Conservation (phyloP, 1,284 basidiomycete species). For the Xanthoconium separans region DNA sequence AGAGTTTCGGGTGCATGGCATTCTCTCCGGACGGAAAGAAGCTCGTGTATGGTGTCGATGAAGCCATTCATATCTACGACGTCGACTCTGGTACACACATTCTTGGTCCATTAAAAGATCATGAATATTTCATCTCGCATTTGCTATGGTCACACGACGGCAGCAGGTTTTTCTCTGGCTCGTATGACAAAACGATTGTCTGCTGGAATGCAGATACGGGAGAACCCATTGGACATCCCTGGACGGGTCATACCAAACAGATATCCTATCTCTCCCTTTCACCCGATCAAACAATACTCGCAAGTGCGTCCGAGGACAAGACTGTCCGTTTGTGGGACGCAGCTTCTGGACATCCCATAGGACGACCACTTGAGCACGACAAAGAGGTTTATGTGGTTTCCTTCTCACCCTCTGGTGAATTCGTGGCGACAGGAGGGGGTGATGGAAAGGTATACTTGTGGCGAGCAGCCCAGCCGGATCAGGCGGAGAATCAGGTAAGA, state of each 20-base stretch:
- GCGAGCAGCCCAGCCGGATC: not conserved
- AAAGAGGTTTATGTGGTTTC: not conserved
- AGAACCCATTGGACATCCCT: not conserved
- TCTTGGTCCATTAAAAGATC: not conserved
- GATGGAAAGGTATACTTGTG: not conserved
- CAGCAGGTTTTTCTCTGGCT: not conserved
- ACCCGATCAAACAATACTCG: conserved; percentile 2
- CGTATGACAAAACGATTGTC: not conserved
- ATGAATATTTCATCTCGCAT: not conserved
- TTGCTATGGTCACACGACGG: conserved; percentile 2
- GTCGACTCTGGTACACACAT: not conserved
- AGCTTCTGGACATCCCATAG: not conserved
- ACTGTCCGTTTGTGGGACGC: conserved; percentile 15
- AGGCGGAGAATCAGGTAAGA: too few relatives aligned
- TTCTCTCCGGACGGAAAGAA: conserved; percentile 4
- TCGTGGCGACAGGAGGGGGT: not conserved
- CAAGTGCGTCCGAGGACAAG: conserved; percentile 8
- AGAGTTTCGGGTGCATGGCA: not conserved
- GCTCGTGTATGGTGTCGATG: not conserved
- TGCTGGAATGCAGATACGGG: conserved; percentile 6
- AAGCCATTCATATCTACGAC: not conserved
- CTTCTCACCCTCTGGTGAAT: conserved; percentile 8
- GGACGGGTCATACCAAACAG: not conserved
- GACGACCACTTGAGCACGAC: not conserved
- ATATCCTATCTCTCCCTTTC: conserved; percentile 4